Percentiles rank a stretch among this genome's conserved stretches.
Conservation (phyloP, 768 basidiomycete species). For the Rhizopogon rudus region DNA sequence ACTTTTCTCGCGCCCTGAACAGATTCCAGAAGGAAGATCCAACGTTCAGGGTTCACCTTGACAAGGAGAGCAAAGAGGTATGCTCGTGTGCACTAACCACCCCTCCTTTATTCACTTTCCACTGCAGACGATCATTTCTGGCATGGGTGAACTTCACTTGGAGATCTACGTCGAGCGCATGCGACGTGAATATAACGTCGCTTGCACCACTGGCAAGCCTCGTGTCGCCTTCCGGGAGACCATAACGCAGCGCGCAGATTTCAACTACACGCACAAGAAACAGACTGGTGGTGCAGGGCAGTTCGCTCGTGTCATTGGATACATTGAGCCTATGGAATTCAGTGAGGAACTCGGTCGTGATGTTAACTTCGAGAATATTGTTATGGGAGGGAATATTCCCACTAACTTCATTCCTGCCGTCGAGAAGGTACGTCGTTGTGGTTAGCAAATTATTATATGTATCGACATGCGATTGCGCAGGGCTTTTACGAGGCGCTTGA, state of each 20-base stretch:
- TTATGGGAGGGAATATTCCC: constrained; percentile 92
- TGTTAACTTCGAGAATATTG: constrained; percentile 75
- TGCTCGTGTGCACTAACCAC: constrained; percentile 4
- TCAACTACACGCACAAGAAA: constrained; percentile 95
- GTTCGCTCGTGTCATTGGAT: constrained; percentile 88
- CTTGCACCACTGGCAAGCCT: constrained; percentile 91
- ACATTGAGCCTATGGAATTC: constrained; percentile 82
- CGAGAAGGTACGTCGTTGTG: constrained; percentile 63
- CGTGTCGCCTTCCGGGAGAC: constrained; percentile 97
- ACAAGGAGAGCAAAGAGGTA: constrained; percentile 91
- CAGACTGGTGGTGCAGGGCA: constrained; percentile 97
- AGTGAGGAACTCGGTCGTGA: constrained; percentile 79
- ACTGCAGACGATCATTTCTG: constrained; percentile 91
- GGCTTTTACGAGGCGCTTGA: constrained; percentile 94
- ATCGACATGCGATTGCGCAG: constrained; percentile 30
- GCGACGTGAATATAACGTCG: constrained; percentile 94
- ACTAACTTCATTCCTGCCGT: constrained; percentile 90
- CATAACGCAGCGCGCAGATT: constrained; percentile 75
- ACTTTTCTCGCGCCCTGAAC: constrained; percentile 94
- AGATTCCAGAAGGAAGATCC: constrained; percentile 99
- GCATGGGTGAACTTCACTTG: constrained; percentile 98
- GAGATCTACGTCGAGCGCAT: constrained; percentile 99
- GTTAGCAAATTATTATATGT: background rate
- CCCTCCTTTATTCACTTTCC: constrained; percentile 1
- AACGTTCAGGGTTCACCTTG: constrained; percentile 96